phyloP scores from a whole-genome alignment of 768 basidiomycete species.

The Pluteus cervinus region DNA sequence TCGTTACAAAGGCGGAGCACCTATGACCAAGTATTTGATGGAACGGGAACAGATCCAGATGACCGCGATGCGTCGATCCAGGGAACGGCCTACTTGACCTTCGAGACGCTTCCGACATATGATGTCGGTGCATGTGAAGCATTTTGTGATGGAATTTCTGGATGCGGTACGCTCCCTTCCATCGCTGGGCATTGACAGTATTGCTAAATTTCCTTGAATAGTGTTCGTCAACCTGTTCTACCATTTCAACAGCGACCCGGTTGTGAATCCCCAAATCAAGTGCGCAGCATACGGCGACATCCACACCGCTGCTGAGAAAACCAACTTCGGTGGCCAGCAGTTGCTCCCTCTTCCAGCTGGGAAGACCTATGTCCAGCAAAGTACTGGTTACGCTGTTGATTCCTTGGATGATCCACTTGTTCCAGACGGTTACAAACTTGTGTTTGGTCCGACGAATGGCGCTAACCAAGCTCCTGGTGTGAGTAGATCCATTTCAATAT shows the following conservation, averaged over 20 bases:
- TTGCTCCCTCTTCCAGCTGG: conserved; percentile 26
- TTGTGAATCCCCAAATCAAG: conserved; percentile 36
- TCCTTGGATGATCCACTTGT: conserved; percentile 30
- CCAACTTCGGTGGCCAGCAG: conserved; percentile 37
- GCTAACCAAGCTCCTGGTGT: too few species aligned
- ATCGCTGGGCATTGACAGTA: too few species aligned
- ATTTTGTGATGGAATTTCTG: conserved; percentile 28
- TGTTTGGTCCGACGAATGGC: conserved; percentile 34
- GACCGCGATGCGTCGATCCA: conserved; percentile 38
- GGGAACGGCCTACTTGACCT: conserved; percentile 44
- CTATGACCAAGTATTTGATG: conserved; percentile 32
- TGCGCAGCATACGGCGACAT: conserved; percentile 39
- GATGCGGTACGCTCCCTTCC: conserved; percentile 30
- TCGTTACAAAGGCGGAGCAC: conserved; percentile 15
- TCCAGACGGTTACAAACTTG: conserved; percentile 38
- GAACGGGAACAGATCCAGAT: conserved; percentile 23
- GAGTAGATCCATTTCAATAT: too few species aligned
- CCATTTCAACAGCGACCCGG: conserved; percentile 36
- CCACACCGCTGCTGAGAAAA: conserved; percentile 37
- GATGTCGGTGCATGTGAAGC: conserved; percentile 34
- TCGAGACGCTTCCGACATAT: conserved; percentile 39
- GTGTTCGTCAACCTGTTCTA: conserved; percentile 45
- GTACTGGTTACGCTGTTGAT: conserved; percentile 32
- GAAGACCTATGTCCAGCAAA: conserved; percentile 35
- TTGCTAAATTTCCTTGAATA: conserved; percentile 10